Conservation (phyloP, 2,329 filamentous ascomycete species). For the Phaeomoniella chlamydospora region DNA sequence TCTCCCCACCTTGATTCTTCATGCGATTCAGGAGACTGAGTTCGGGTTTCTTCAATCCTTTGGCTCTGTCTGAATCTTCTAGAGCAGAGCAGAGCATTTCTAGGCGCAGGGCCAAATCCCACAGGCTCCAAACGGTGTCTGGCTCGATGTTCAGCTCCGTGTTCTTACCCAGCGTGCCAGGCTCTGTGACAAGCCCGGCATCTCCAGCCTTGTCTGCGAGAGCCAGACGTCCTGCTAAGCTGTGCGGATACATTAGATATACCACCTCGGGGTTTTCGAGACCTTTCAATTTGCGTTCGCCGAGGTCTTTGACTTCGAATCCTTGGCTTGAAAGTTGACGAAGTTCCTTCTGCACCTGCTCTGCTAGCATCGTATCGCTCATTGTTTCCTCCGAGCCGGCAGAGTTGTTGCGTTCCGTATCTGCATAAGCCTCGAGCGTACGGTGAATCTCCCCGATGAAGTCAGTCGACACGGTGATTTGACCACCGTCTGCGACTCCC, state of each 20-base stretch:
- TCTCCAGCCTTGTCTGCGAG: slow-evolving; percentile 30
- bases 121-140: slow-evolving; percentile 75
- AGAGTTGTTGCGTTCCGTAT: slow-evolving; percentile 58
- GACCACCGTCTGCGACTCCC: slow-evolving; percentile 85
- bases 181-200: slow-evolving; percentile 28
- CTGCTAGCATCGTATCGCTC: slow-evolving; percentile 59
- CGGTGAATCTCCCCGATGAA: slow-evolving; percentile 94
- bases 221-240: slow-evolving; percentile 55
- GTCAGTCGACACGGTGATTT: slow-evolving; percentile 92
- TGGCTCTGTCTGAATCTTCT: slow-evolving; percentile 44
- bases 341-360: slow-evolving; percentile 73
- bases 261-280: slow-evolving; percentile 86
- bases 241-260: slow-evolving; percentile 88
- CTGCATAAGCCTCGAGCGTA: slow-evolving; percentile 77
- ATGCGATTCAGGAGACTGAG: slow-evolving; percentile 66
- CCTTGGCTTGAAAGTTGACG: slow-evolving; percentile 77
- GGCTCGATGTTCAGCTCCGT: slow-evolving; percentile 65
- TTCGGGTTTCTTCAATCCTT: slow-evolving; percentile 61
- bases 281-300: slow-evolving; percentile 88
- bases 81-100: slow-evolving; percentile 87
- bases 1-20: slow-evolving; percentile 60
- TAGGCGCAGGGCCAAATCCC: slow-evolving; percentile 74
- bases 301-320: slow-evolving; percentile 93
- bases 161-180: slow-evolving; percentile 46
- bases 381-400: slow-evolving; percentile 59